Base-by-base conservation (phyloP, 2,329 filamentous ascomycete species). In the Fusarium concolor region DNA sequence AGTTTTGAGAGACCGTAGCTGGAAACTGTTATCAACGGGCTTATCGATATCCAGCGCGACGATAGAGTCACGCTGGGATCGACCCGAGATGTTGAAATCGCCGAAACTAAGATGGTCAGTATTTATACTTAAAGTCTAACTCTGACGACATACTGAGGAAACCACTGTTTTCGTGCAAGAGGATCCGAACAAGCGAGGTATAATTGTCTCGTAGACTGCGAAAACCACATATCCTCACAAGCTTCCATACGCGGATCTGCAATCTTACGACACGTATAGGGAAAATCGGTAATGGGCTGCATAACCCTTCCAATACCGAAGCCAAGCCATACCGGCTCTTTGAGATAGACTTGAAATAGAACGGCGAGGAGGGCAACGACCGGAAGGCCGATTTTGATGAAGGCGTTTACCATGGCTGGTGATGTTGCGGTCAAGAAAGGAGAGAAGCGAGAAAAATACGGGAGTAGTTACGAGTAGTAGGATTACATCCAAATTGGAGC, bases 31-130 rank as follows among this genome's bases (percentile, higher is more conserved):
- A 2, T 55, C 68, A 14, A 35, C 20, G 3, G 73, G 73, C 33
- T 71, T 73, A 49, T 80, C 78, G 17, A 80, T 70, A 20, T 80
- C 70, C 11, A 80, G 22, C 4, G 68, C 75, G 4, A 79, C 56
- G 17, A 80, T 52, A 6, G 75, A 73, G 56, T 80, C 79, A 17
- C 59, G 64, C 4, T 67, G 58, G 2, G 78, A 76, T 4, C 76
- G 76, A 0, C 66, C 76, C 0, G 73, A 71, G 15, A 70, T 29
- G 43, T 79, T 78, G 8, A 75, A 61, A 11, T 39, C 26, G 1
- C 31, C 72, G 17, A 67, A 41, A 33, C 72, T 74, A 0, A 6
- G 2, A 3, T 24, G 6, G 15, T 62, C 4, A 56, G 20, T 10
- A 12, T 7, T 4, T 14, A n/a, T 5, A n/a, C n/a, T 47, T 11